Conservation (phyloP, 768 basidiomycete species). For the Suillus subalutaceus region DNA sequence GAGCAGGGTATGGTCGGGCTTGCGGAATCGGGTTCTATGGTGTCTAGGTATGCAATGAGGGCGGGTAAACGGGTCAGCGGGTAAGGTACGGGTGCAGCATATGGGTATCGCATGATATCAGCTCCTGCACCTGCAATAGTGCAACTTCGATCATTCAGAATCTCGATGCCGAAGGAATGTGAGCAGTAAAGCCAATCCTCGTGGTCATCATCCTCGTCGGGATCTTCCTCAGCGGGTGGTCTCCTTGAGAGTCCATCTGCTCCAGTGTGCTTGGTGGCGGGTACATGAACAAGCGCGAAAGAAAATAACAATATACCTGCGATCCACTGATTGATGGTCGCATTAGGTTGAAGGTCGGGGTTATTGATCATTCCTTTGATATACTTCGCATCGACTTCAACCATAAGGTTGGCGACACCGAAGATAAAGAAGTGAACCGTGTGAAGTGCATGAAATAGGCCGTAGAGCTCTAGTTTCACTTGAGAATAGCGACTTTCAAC, state of each 20-base stretch:
- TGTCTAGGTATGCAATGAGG: rapidly evolving
- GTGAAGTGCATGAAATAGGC: slow-evolving; percentile 36
- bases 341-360: slow-evolving; percentile 40
- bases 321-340: slow-evolving; percentile 45
- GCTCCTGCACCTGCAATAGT: no score
- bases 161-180: not conserved
- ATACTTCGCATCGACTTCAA: slow-evolving; percentile 44
- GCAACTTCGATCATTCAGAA: not conserved
- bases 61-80: not conserved
- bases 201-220: not conserved
- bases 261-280: slow-evolving; percentile 13
- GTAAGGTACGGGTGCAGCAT: no score
- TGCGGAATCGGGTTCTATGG: not conserved
- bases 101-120: no score
- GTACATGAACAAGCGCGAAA: slow-evolving; percentile 33
- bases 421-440: slow-evolving; percentile 28
- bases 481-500: slow-evolving; percentile 31
- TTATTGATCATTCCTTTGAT: slow-evolving; percentile 48
- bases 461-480: slow-evolving; percentile 44
- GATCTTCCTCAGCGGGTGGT: rapidly evolving
- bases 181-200: not conserved
- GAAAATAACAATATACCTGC: slow-evolving; percentile 27
- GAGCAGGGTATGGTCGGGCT: no score
- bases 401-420: slow-evolving; percentile 31
- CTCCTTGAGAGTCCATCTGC: slow-evolving; percentile 3